These are phyloP conservation scores for Funneliformis geosporum DNA, from an alignment of 192 early-diverging fungal genomes.

Conservation along the genomic window DNA sequence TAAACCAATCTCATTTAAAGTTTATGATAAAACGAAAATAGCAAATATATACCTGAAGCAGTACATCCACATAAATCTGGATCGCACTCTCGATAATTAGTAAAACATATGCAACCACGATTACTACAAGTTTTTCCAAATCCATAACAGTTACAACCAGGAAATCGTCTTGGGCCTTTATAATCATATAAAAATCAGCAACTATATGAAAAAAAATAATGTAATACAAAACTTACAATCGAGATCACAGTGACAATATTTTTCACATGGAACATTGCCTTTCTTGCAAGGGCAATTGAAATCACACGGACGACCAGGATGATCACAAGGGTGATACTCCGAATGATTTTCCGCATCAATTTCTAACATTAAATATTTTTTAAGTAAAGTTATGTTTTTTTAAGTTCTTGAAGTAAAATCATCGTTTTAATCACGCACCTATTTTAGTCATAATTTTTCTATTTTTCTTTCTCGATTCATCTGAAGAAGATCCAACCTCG, in stretches of 20 bases:
- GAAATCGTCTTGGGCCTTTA: slow-evolving; percentile 29
- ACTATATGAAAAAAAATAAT: not conserved
- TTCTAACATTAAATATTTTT: not conserved
- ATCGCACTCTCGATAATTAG: slow-evolving; percentile 31
- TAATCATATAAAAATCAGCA: not conserved
- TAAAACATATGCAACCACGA: slow-evolving; percentile 24
- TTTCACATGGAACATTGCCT: slow-evolving; percentile 31
- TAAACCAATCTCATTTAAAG: not conserved
- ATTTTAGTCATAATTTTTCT: slow-evolving; percentile 22
- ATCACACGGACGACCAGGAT: slow-evolving; percentile 24
- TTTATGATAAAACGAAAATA: not conserved
- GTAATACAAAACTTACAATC: slow-evolving; percentile 21
- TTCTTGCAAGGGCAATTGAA: slow-evolving; percentile 11
- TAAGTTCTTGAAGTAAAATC: not conserved
- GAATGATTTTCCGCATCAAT: slow-evolving; percentile 29
- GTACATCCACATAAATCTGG: slow-evolving; percentile 28
- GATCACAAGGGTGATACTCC: slow-evolving; percentile 32
- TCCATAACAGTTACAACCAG: slow-evolving; percentile 25
- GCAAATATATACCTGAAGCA: slow-evolving; percentile 10
- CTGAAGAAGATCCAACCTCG: slow-evolving; percentile 27
- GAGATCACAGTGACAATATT: slow-evolving; percentile 29
- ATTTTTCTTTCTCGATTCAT: slow-evolving; percentile 8
- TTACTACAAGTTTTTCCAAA: not conserved
- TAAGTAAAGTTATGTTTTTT: not conserved
- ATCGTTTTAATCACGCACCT: not conserved